Conservation (phyloP, 768 basidiomycete genomes). For the Gloeophyllum trabeum region DNA sequence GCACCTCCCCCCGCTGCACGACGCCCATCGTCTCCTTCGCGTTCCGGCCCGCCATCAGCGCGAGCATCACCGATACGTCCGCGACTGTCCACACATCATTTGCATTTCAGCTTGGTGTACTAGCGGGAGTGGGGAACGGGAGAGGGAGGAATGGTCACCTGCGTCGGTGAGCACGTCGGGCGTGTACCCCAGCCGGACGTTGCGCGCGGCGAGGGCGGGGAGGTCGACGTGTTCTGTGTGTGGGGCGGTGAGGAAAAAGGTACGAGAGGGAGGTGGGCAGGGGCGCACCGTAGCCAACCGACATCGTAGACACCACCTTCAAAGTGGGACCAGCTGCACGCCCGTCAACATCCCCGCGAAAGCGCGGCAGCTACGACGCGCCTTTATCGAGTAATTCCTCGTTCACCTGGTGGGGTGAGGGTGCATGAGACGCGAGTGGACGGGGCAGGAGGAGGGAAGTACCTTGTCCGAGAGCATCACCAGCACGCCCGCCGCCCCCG, state of each 20-base stretch:
- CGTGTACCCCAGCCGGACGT: conserved; percentile 77
- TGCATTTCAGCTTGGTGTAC: not conserved
- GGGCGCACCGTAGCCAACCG: conserved; percentile 70
- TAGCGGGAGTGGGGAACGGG: not conserved
- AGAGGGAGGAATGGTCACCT: conserved; percentile 26
- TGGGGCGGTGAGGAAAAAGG: not conserved
- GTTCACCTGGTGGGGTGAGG: conserved; percentile 40
- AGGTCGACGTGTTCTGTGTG: conserved; percentile 75
- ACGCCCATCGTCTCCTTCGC: conserved; percentile 50
- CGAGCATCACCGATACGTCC: conserved; percentile 83
- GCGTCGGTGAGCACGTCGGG: conserved; percentile 92
- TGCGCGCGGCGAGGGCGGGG: conserved; percentile 40
- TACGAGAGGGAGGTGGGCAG: too few relatives aligned
- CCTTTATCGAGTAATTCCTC: conserved; percentile 58
- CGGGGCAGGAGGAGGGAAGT: conserved; percentile 6
- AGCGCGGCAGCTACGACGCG: conserved; percentile 6
- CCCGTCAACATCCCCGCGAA: conserved; percentile 1
- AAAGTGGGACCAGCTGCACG: conserved; percentile 64
- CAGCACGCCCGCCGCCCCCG: conserved; percentile 17
- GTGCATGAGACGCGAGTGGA: conserved; percentile 6
- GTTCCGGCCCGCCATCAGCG: conserved; percentile 87
- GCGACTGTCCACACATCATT: conserved; percentile 52
- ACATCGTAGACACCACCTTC: conserved; percentile 86
- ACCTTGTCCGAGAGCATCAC: conserved; percentile 64
- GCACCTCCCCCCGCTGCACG: conserved; percentile 60